Evolutionary conservation across 257 asterid genomes (phyloP), one percentile per base, ranked within the genome.

Genomic region (Jasminum sambac): DNA sequence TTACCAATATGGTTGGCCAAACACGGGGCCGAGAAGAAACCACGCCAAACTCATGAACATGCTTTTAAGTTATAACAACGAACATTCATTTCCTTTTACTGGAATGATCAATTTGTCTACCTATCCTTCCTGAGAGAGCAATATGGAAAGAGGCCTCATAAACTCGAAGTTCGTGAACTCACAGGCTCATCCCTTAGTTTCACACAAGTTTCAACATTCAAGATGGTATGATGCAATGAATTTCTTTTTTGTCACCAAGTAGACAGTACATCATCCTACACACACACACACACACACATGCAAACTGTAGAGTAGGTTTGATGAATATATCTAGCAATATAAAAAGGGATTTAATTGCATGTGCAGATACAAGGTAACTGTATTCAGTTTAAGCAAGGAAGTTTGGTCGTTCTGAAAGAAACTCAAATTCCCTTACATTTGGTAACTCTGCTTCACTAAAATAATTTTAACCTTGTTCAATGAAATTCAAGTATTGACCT

Each of bases 101-200:
- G 50, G 58, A 70, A n/a, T 13, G 42, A 36, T 59, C 58, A 46
- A 63, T 24, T 8, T 25, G 41, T 19, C 41, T 14, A 11, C n/a
- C 16, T 23, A 39, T 7, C 13, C 4, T 37, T 17, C 2, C 26
- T 11, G 13, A 48, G 71, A 66, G 24, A 66, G 68, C 34, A 46
- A 16, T 8, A 0, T 25, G 60, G 68, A 14, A 41, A 5, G 63
- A 59, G 34, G 24, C 37, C 48, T 42, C 63, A 34, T 26, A 48
- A 46, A 72, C 1, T 34, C 38, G 23, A 44, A 34, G 62, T 74
- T 74, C 43, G 19, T 46, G 37, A 11, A 23, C 25, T 39, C 74
- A 52, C 46, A 61, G 37, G 17, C 46, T 25, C n/a, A 4, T 41
- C 64, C 1, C 48, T 73, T 57, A 17, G 25, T 16, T 40, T 21